phyloP scores from a whole-genome alignment of 805 yeast genomes.

The Starmerella bombi region DNA sequence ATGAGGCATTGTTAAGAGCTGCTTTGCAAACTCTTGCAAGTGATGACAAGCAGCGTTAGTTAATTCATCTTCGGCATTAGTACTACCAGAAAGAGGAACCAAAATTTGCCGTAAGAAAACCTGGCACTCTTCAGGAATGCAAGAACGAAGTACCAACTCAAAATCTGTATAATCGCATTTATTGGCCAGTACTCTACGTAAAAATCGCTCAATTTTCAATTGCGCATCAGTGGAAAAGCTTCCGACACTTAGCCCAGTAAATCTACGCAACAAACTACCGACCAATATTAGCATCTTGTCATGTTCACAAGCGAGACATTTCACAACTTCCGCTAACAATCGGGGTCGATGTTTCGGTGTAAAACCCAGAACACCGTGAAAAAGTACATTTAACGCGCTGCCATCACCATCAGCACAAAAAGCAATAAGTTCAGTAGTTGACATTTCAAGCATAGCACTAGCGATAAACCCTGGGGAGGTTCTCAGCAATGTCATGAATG shows the following conservation, averaged over 20 bases:
- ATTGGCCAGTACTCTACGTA: neutral
- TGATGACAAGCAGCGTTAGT: neutral
- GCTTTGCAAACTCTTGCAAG: neutral
- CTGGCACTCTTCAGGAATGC: constrained; percentile 5
- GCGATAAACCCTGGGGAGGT: constrained; percentile 28
- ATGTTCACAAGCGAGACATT: neutral
- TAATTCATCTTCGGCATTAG: neutral
- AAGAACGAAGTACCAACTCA: constrained; percentile 1
- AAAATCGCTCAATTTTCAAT: constrained; percentile 10
- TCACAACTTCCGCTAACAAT: constrained; percentile 21
- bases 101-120: neutral
- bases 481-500: constrained; percentile 26
- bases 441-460: constrained; percentile 21
- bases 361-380: constrained; percentile 24
- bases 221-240: neutral
- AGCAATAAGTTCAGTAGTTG: constrained; percentile 14
- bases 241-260: constrained; percentile 9
- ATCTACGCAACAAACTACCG: constrained; percentile 2
- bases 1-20: constrained; percentile 7
- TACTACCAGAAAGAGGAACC: neutral
- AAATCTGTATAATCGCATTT: neutral
- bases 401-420: constrained; percentile 20
- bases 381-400: constrained; percentile 25
- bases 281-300: neutral
- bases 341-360: constrained; percentile 19